These are phyloP conservation scores for Penicillium fuscoglaucum DNA, from an alignment of 2,329 filamentous ascomycete genomes.

Conservation along the genomic window DNA sequence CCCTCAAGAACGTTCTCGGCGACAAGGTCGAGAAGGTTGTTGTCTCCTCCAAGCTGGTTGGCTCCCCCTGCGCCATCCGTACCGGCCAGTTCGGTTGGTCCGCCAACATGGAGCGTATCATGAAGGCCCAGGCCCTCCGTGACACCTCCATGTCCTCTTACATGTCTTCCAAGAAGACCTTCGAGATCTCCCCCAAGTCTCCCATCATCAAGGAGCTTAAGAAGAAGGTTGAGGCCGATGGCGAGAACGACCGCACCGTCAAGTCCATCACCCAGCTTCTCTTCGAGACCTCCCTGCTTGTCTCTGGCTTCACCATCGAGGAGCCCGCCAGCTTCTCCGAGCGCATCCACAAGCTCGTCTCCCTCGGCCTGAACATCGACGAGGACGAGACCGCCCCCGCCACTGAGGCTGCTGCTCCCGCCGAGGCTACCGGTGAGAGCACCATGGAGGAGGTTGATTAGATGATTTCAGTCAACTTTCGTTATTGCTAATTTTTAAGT, in stretches of 20 bases:
- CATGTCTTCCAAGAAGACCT: slow-evolving; percentile 99
- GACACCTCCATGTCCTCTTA: slow-evolving; percentile 99
- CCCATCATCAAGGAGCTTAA: slow-evolving; percentile 98
- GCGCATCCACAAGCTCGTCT: slow-evolving; percentile 99
- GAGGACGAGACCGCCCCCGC: slow-evolving; percentile 73
- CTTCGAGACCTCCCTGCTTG: slow-evolving; percentile 97
- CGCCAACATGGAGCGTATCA: slow-evolving; percentile 99
- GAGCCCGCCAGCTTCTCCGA: slow-evolving; percentile 97
- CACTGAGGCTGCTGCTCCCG: slow-evolving; percentile 60
- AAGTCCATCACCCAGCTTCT: slow-evolving; percentile 98
- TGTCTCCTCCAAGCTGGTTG: slow-evolving; percentile 94
- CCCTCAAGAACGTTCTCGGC: slow-evolving; percentile 97
- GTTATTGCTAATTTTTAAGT: slow-evolving; percentile 23
- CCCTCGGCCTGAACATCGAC: slow-evolving; percentile 94
- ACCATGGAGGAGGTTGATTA: slow-evolving; percentile 99
- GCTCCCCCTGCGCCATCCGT: slow-evolving; percentile 95
- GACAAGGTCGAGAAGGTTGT: slow-evolving; percentile 99
- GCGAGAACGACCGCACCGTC: slow-evolving; percentile 97
- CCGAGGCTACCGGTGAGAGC: slow-evolving; percentile 74
- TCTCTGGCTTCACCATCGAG: slow-evolving; percentile 99
- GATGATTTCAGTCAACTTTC: slow-evolving; percentile 27
- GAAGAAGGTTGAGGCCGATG: slow-evolving; percentile 97
- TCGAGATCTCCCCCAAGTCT: slow-evolving; percentile 99
- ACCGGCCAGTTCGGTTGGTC: slow-evolving; percentile 99
- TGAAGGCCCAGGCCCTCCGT: slow-evolving; percentile 99